Conservation (phyloP, 2,329 filamentous ascomycete genomes). For the Seiridium cupressi region DNA sequence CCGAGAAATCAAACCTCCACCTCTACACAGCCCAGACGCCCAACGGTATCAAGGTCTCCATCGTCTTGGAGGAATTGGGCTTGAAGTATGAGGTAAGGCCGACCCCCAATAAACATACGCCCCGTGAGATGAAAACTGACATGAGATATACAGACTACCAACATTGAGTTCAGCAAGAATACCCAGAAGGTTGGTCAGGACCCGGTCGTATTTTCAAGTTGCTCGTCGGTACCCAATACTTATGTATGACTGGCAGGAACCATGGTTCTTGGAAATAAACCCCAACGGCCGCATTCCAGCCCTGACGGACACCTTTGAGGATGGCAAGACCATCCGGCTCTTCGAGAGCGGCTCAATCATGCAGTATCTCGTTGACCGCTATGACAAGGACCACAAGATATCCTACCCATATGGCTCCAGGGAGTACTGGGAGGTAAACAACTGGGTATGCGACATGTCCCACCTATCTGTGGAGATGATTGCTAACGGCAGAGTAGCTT, state of each 20-base stretch:
- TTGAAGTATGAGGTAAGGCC: constrained; percentile 68
- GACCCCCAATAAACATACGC: no score
- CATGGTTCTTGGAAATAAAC: constrained; percentile 89
- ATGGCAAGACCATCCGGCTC: constrained; percentile 70
- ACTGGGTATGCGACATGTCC: constrained; percentile 55
- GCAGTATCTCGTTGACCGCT: constrained; percentile 79
- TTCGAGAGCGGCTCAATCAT: constrained; percentile 85
- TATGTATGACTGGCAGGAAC: constrained; percentile 39
- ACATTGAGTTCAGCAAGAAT: constrained; percentile 71
- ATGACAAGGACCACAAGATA: constrained; percentile 80
- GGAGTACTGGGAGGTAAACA: constrained; percentile 78
- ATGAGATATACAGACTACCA: constrained; percentile 39
- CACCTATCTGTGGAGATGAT: background rate
- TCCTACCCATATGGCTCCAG: constrained; percentile 71
- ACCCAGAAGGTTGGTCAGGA: constrained; percentile 60
- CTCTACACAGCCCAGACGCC: constrained; percentile 82
- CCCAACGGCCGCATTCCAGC: constrained; percentile 91
- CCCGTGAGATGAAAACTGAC: background rate
- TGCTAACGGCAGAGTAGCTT: constrained; percentile 33
- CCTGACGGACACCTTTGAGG: constrained; percentile 73
- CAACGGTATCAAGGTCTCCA: constrained; percentile 88
- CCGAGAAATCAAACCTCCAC: constrained; percentile 62
- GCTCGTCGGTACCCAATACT: background rate
- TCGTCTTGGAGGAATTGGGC: constrained; percentile 80
- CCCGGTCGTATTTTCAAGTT: background rate